Evolutionary conservation across 2,329 filamentous ascomycete species (phyloP).

Genomic region (Chrysoporthe cubensis): DNA sequence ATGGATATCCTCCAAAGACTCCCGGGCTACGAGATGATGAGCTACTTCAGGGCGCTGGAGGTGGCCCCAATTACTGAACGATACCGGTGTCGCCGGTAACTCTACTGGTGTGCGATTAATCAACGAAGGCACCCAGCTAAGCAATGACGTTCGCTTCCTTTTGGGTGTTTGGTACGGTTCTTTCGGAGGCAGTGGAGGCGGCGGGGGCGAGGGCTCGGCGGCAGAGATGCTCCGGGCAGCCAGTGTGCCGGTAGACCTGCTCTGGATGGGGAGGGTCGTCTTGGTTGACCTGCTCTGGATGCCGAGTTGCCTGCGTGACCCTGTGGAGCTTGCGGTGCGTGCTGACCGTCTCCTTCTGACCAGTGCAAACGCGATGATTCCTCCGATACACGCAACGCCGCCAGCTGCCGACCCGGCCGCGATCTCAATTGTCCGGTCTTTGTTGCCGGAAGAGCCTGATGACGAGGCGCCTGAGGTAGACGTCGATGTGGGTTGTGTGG

Average conservation of each 20-base stretch:
- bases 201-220: constrained; percentile 12
- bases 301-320: constrained; percentile 6
- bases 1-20: constrained; percentile 11
- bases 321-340: constrained; percentile 2
- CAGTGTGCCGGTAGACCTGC: not conserved
- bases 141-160: constrained; percentile 25
- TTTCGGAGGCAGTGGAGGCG: constrained; percentile 26
- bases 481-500: not conserved
- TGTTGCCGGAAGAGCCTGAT: not conserved
- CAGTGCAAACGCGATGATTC: constrained; percentile 20
- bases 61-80: constrained; percentile 17
- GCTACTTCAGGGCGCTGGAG: constrained; percentile 17
- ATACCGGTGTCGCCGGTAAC: constrained; percentile 26
- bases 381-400: constrained; percentile 19
- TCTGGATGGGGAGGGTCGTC: not conserved
- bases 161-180: constrained; percentile 16
- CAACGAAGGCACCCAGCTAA: constrained; percentile 26
- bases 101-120: constrained; percentile 26
- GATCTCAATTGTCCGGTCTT: constrained; percentile 16
- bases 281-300: constrained; percentile 9
- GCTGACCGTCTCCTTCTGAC: constrained; percentile 15
- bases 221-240: not conserved
- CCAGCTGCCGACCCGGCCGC: constrained; percentile 26
- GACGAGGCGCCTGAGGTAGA: constrained; percentile 11
- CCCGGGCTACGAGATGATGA: constrained; percentile 17